phyloP scores from a whole-genome alignment of 345 rosid species.

The Geranium brycei region DNA sequence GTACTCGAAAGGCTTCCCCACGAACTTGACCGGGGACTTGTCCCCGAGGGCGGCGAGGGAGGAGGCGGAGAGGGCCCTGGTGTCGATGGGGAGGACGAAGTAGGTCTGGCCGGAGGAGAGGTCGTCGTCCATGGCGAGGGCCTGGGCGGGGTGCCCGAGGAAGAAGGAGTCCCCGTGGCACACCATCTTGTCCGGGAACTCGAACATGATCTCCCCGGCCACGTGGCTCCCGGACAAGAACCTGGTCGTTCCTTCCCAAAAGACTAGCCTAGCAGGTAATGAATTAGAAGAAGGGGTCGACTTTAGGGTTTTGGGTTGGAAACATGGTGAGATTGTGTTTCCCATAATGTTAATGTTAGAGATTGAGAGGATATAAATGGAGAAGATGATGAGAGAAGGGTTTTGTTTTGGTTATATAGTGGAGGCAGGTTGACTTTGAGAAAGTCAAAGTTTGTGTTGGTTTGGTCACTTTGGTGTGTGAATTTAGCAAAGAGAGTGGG shows the following conservation, averaged over 20 bases:
- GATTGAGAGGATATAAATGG: no score
- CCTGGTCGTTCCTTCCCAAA: constrained; percentile 47
- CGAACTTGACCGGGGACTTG: constrained; percentile 24
- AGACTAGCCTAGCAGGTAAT: constrained; percentile 32
- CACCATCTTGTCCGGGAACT: constrained; percentile 63
- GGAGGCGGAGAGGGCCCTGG: constrained; percentile 39
- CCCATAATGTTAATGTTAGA: constrained; percentile 20
- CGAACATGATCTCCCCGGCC: constrained; percentile 92
- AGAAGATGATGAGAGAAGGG: no score
- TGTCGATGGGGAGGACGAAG: constrained; percentile 67
- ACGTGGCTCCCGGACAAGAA: constrained; percentile 40
- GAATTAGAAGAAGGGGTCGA: background rate
- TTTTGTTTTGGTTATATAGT: no score
- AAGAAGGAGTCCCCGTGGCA: constrained; percentile 87
- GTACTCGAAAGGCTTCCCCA: constrained; percentile 44
- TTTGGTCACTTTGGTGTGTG: background rate
- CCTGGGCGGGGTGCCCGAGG: constrained; percentile 66
- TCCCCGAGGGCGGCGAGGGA: constrained; percentile 40
- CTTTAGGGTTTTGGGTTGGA: constrained; percentile 4
- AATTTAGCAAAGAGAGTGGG: no score
- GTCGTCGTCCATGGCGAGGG: constrained; percentile 51
- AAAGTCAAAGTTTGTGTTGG: constrained; percentile 10
- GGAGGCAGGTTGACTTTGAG: constrained; percentile 10
- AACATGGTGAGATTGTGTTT: constrained; percentile 33
- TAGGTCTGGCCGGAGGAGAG: constrained; percentile 63